These are phyloP conservation scores for Clonostachys rosea DNA, from an alignment of 2,329 filamentous ascomycete genomes.

Conservation along the genomic window DNA sequence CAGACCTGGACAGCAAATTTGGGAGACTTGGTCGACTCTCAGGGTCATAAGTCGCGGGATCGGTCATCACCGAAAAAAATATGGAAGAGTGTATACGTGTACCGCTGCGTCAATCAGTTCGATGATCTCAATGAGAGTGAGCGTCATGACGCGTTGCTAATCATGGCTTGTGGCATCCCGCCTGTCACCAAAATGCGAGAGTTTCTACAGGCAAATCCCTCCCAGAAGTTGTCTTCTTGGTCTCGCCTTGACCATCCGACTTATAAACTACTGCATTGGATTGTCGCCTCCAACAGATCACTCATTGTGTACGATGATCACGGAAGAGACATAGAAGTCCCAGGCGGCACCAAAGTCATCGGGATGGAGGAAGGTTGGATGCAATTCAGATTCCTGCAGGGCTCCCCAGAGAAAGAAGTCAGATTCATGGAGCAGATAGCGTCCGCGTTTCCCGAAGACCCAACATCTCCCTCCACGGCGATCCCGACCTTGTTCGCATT, in stretches of 20 bases:
- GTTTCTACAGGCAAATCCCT: slow-evolving; percentile 34
- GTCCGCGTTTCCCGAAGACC: slow-evolving; percentile 10
- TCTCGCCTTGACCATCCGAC: slow-evolving; percentile 60
- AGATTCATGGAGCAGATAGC: slow-evolving; percentile 62
- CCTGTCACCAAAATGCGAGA: slow-evolving; percentile 51
- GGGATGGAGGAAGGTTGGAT: slow-evolving; percentile 60
- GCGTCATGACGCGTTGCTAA: slow-evolving; percentile 19
- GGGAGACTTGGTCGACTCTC: too few relatives aligned
- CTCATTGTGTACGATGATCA: slow-evolving; percentile 73
- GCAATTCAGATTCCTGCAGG: slow-evolving; percentile 86
- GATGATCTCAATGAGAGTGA: slow-evolving; percentile 13
- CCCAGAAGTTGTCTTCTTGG: slow-evolving; percentile 32
- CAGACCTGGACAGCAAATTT: too few relatives aligned
- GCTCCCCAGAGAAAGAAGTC: slow-evolving; percentile 80
- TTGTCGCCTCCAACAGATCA: slow-evolving; percentile 84
- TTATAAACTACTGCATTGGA: slow-evolving; percentile 73
- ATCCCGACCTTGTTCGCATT: slow-evolving; percentile 78
- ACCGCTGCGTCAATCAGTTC: neutral
- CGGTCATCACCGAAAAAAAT: too few relatives aligned
- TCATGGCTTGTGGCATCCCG: slow-evolving; percentile 56
- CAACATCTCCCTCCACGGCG: slow-evolving; percentile 17
- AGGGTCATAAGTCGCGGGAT: too few relatives aligned
- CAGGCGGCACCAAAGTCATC: slow-evolving; percentile 35
- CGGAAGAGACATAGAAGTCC: slow-evolving; percentile 7
- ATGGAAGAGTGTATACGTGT: too few relatives aligned